A percentile compares a stretch with the other conserved stretches of the same genome.
Evolutionary conservation across 495 filamentous ascomycete genomes (phyloP).

Genomic region (Penicillium flavigenum): DNA sequence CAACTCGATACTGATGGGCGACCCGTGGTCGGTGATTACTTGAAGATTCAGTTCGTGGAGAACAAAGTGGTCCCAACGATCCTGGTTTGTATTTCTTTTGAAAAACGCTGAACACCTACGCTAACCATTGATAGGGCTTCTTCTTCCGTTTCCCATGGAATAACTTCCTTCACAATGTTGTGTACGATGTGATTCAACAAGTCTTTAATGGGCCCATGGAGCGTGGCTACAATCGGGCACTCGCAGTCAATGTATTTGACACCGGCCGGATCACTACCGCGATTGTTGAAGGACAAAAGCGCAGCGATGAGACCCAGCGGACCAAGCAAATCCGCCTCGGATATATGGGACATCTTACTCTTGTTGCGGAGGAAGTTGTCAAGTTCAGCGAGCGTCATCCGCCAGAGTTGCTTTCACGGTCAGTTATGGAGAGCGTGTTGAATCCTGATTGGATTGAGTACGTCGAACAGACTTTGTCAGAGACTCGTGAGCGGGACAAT

Average conservation of each 20-base stretch:
- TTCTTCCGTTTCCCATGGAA: conserved; percentile 99
- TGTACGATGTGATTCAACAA: conserved; percentile 98
- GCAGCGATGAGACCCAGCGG: conserved; percentile 79
- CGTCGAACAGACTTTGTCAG: conserved; percentile 89
- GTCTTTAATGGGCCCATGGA: conserved; percentile 99
- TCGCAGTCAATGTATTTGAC: conserved; percentile 93
- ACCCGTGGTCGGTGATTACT: conserved; percentile 94
- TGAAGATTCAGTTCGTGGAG: conserved; percentile 97
- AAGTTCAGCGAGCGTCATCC: conserved; percentile 96
- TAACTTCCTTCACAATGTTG: conserved; percentile 99
- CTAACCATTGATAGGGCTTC: conserved; percentile 61
- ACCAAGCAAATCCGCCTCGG: conserved; percentile 87
- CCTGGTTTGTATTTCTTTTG: conserved; percentile 57
- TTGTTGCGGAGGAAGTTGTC: conserved; percentile 97
- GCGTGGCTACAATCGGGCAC: conserved; percentile 83
- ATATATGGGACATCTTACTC: conserved; percentile 97
- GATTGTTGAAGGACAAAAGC: conserved; percentile 85
- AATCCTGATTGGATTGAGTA: conserved; percentile 90
- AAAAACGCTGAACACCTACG: background rate
- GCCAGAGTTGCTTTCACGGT: conserved; percentile 78
- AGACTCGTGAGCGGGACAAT: conserved; percentile 94
- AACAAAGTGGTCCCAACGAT: conserved; percentile 94
- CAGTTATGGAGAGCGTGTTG: conserved; percentile 84
- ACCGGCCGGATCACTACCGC: conserved; percentile 83
- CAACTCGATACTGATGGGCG: conserved; percentile 65